phyloP scores from a whole-genome alignment of 2,329 filamentous ascomycete species.

The Orbilia javanica region DNA sequence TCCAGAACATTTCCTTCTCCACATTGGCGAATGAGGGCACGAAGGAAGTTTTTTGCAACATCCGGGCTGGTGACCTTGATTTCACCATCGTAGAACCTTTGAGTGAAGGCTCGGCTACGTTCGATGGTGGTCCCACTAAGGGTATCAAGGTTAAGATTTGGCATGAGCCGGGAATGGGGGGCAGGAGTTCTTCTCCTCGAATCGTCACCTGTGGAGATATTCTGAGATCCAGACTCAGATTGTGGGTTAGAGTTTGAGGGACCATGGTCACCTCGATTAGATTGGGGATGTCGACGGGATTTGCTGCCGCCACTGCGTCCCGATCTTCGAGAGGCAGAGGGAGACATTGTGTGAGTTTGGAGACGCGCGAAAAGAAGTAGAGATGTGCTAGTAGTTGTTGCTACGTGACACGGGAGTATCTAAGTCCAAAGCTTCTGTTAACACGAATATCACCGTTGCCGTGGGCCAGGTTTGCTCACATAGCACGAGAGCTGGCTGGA shows the following conservation, averaged over 20 bases:
- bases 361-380: background rate
- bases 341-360: background rate
- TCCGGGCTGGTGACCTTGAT: background rate
- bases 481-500: background rate
- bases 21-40: slow-evolving; percentile 28
- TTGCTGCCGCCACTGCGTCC: background rate
- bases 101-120: background rate
- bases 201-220: background rate
- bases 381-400: background rate
- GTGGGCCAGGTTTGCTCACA: background rate
- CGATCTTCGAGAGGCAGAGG: background rate
- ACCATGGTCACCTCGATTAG: background rate
- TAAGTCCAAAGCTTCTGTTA: background rate
- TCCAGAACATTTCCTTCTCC: slow-evolving; percentile 11
- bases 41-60: slow-evolving; percentile 17
- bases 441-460: background rate
- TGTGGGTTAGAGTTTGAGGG: background rate
- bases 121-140: slow-evolving; percentile 4
- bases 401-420: background rate
- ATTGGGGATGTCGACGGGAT: background rate
- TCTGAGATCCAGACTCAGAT: background rate
- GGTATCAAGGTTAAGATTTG: background rate
- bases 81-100: slow-evolving; percentile 1
- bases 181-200: background rate
- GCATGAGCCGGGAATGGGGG: background rate